Evolutionary conservation across 768 basidiomycete species (phyloP), one percentile per base, ranked within the genome.

Genomic region (Lactifluus volemus): DNA sequence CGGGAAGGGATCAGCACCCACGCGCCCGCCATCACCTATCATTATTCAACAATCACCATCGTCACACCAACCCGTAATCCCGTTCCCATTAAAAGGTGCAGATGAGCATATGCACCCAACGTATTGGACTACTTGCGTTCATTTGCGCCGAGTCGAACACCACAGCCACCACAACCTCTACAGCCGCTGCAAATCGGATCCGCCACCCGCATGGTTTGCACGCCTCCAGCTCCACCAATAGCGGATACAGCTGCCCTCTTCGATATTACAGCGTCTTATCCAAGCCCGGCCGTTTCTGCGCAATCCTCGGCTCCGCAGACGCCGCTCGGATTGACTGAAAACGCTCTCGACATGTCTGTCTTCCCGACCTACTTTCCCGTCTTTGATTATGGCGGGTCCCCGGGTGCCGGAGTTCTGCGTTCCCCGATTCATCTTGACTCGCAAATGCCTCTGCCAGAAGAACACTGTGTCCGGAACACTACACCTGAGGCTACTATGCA

Each of bases 11-110:
- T 83, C 84, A 15, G 81, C 81, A 1, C 74, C 76, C 39, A 70
- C 84, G 30, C 67, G 70, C 2, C 68, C 75, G 15, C 21, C 50
- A 36, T 32, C 57, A 25, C 63, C 65, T 5, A 66, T 59, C 53
- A 60, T 73, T 53, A 63, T 81, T 51, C 83, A 88, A 25, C 79
- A 83, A 45, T 89, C 88, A 8, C 88, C 88, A 8, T 81, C 75
- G n/a, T 83, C 86, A 10, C 79, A 78, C 50, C 84, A 88, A 65
- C 88, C 88, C 2, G 78, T 89, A 29, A 84, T 89, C 9, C 88
- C 88, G 17, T 73, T 89, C 5, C 86, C 86, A 2, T 69, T 89
- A 44, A 77, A 80, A 4, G 76, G 77, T 14, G 70, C 76, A 52
- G 78, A 77, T 55, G 75, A 79, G 29, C 75, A 78, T 21, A 75